Percentiles rank a stretch among this genome's conserved stretches.
Evolutionary conservation across 1,284 basidiomycete species (phyloP).

Genomic region (Leccinum huronense): DNA sequence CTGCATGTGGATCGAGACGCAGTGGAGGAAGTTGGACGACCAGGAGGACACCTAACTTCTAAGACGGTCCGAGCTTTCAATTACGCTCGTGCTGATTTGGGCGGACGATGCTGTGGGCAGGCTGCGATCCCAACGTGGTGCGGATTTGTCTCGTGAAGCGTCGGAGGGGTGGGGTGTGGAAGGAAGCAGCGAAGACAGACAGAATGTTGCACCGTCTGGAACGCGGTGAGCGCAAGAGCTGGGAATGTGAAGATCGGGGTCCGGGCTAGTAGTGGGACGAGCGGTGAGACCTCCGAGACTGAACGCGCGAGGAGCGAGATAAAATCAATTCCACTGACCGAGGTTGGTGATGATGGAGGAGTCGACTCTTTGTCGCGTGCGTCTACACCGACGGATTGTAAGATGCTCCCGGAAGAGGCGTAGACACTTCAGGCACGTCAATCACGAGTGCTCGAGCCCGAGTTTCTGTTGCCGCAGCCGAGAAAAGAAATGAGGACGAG

Average conservation of each 20-base stretch:
- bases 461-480: too few relatives aligned
- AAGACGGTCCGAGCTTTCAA: slow-evolving; percentile 34
- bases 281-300: slow-evolving; percentile 13
- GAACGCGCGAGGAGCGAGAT: too few relatives aligned
- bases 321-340: not conserved
- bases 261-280: slow-evolving; percentile 13
- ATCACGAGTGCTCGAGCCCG: too few relatives aligned
- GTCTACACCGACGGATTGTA: too few relatives aligned
- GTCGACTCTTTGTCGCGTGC: too few relatives aligned
- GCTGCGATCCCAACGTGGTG: slow-evolving; percentile 23
- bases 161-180: slow-evolving; percentile 14
- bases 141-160: slow-evolving; percentile 8
- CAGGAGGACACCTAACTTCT: slow-evolving; percentile 18
- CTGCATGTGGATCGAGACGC: slow-evolving; percentile 7
- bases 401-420: too few relatives aligned
- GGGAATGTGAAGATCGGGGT: slow-evolving; percentile 24
- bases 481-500: too few relatives aligned
- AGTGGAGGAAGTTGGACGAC: not conserved
- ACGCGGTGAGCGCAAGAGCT: slow-evolving; percentile 17
- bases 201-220: slow-evolving; percentile 10
- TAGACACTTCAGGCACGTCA: too few relatives aligned
- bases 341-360: too few relatives aligned
- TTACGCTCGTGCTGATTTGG: slow-evolving; percentile 13
- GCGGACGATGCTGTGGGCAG: slow-evolving; percentile 3
- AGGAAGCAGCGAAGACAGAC: not conserved